Evolutionary conservation across 2,329 filamentous ascomycete species (phyloP), one percentile per base, ranked within the genome.

Genomic region (Penicillium sp.): DNA sequence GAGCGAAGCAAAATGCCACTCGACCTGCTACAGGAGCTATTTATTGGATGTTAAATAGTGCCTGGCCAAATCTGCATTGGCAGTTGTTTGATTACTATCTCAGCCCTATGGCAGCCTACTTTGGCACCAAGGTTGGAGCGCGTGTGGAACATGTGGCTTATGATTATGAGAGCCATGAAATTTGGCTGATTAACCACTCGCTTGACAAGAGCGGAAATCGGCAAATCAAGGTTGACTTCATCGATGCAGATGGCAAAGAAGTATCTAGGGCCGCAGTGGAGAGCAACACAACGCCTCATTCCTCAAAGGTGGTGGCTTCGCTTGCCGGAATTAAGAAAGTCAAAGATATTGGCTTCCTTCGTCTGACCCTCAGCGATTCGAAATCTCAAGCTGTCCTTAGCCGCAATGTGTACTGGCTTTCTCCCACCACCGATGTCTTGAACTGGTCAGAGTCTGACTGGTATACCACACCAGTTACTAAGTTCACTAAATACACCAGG

Each of bases 1-100:
- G 79, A 0, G 73, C 80, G 2, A 73, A 76, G 0, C 85, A 84
- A 78, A 81, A 68, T 58, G 76, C 75, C 1, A 68, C 72, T 1
- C 73, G 81, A 3, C 81, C 83, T 0, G 83, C 84, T 0, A 87
- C 84, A 0, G 85, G 85, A 0, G 48, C 83, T 0, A 81, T 88
- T 16, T 88, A 88, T 72, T 88, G 85, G 85, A 87, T 88, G 85
- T 69, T 87, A 52, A 87, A 86, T 61, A 81, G 81, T 45, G 85
- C 85, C 0, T 88, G 85, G 84, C 85, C 86, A 0, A 82, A 79
- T 53, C 72, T 88, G 29, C 85, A 87, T 65, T 88, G 86, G 85
- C 83, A 84, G 52, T 70, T 87, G 6, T 86, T 87, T 65, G 85
- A 87, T 62, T 84, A 84, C 67, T 87, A 87, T 60, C 70, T 87